phyloP scores from a whole-genome alignment of 2,329 filamentous ascomycete species.

The Dothideomycetidae sp. region DNA sequence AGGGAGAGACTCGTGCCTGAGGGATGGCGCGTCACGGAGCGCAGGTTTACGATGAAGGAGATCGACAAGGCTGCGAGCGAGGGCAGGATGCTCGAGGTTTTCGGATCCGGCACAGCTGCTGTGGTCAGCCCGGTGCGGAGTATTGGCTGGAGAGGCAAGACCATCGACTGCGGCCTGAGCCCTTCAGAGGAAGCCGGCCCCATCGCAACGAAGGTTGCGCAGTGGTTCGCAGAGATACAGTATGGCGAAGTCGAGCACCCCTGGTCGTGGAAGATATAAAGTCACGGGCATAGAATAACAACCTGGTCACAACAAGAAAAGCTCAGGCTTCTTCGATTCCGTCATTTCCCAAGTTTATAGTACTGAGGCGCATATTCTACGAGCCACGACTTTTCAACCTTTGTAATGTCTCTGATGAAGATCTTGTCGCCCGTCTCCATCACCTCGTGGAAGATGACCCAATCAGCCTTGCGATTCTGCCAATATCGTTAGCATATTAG shows the following conservation, averaged over 20 bases:
- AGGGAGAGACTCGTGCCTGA: conserved; percentile 67
- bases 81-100: conserved; percentile 80
- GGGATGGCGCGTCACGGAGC: conserved; percentile 79
- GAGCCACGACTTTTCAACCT: conserved; percentile 86
- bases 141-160: conserved; percentile 74
- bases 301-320: no score
- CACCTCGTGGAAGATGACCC: conserved; percentile 90
- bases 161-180: conserved; percentile 70
- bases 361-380: conserved; percentile 76
- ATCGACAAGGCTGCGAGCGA: conserved; percentile 68
- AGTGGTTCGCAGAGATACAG: conserved; percentile 91
- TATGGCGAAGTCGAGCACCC: conserved; percentile 85
- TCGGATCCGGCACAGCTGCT: conserved; percentile 85
- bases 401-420: conserved; percentile 83
- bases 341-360: conserved; percentile 44
- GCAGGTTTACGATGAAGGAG: conserved; percentile 84
- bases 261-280: conserved; percentile 51
- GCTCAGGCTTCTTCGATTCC: no score
- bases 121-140: conserved; percentile 81
- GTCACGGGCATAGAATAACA: no score
- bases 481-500: not conserved
- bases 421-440: conserved; percentile 80
- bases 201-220: conserved; percentile 74
- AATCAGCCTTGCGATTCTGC: conserved; percentile 79
- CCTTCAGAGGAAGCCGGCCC: conserved; percentile 76